Conservation (phyloP, 2,329 filamentous ascomycete genomes). For the Aureobasidium mangrovei region DNA sequence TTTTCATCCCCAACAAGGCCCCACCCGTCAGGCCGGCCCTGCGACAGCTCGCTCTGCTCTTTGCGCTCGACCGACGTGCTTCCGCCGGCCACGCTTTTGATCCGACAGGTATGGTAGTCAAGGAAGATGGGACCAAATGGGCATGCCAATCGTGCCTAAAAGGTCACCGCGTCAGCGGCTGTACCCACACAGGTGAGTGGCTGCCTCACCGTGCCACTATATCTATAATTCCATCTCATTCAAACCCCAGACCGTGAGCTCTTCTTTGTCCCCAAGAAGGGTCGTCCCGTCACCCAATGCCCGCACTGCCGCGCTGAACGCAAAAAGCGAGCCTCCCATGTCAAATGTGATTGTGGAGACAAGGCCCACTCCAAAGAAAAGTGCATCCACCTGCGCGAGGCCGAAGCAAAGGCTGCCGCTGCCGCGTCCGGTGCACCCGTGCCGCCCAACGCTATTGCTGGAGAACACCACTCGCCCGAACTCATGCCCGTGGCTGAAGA, state of each 20-base stretch:
- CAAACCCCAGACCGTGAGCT: conserved; percentile 68
- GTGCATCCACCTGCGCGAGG: conserved; percentile 34
- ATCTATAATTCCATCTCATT: conserved; percentile 9
- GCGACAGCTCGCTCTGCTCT: neutral
- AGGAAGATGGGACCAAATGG: conserved; percentile 80
- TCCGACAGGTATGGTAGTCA: conserved; percentile 27
- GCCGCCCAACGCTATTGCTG: neutral
- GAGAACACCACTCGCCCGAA: conserved; percentile 20
- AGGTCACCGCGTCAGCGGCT: conserved; percentile 97
- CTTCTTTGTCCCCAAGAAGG: conserved; percentile 94
- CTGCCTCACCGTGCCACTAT: neutral
- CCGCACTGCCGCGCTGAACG: conserved; percentile 91
- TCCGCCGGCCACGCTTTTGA: conserved; percentile 13
- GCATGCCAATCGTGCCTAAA: conserved; percentile 97
- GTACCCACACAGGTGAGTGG: conserved; percentile 81
- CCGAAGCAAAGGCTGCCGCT: conserved; percentile 26
- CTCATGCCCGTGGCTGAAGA: conserved; percentile 24
- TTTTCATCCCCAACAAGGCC: conserved; percentile 7
- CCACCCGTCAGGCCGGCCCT: conserved; percentile 8
- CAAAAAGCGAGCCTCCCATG: conserved; percentile 89
- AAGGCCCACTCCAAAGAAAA: conserved; percentile 59
- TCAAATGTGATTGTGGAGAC: conserved; percentile 87
- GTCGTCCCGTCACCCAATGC: conserved; percentile 94
- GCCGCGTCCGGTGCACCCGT: neutral
- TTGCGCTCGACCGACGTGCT: conserved; percentile 2